Base-by-base conservation (phyloP, 495 filamentous ascomycete genomes). In the Xylaria telfairii region DNA sequence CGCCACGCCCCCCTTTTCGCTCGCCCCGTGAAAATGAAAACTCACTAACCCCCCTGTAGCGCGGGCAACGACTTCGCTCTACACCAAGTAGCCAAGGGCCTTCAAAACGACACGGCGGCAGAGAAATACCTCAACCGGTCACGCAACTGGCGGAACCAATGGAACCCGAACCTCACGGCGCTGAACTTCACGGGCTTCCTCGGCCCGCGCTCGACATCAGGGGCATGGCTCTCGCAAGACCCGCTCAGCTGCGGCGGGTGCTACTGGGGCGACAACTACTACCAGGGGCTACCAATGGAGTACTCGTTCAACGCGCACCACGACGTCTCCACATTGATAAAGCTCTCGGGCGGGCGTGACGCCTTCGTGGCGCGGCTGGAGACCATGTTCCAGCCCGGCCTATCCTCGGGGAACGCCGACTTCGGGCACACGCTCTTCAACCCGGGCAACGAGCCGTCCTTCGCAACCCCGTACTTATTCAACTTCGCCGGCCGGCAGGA, bases 61-160 rank as follows among this genome's bases (percentile, higher is more conserved):
- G 79, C 89, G 5, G 78, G 80, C 61, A 92, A 94, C 73, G 92
- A 94, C 74, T 93, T 93, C 71, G 84, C 81, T 0, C 78, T 94
- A 24, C 84, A 82, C 54, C 87, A 89, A 72, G 86, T 90, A 10
- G 88, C 88, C 28, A 82, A 77, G 19, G 90, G 91, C 0, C 76
- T 92, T 2, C 84, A 82, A 7, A 86, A 86, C 42, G 56, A 65
- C 0, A 79, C 80, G 0, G 90, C 92, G 65, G 82, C 84, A 7
- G 37, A 79, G 7, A 91, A 87, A 68, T 93, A 93, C 70, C 79
- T 92, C 30, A 80, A 84, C 57, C 86, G 92, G 2, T 90, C 89
- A 0, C 83, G 85, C 8, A 90, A 92, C 69, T 93, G 92, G 92
- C 83, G 87, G 10, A 92, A 92, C 74, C 90, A 92, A 71, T 94